Percentiles rank a stretch among this genome's conserved stretches.
phyloP scores from a whole-genome alignment of 2,329 filamentous ascomycete species.

The Exophiala viscosa region DNA sequence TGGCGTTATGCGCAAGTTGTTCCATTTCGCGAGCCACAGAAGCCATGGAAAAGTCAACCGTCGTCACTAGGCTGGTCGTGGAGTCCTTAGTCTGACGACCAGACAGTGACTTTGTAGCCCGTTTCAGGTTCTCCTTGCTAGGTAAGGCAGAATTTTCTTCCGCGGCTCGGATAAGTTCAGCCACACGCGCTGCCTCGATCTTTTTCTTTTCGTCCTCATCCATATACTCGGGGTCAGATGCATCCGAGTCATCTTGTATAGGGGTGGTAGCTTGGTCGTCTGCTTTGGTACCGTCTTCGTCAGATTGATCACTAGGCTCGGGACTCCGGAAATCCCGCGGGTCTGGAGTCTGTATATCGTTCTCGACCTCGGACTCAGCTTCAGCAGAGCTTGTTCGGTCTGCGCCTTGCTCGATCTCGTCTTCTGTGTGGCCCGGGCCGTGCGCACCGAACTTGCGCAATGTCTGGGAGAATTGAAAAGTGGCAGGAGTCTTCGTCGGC shows the following conservation, averaged over 20 bases:
- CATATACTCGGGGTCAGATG: constrained; percentile 42
- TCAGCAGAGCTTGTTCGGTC: constrained; percentile 12
- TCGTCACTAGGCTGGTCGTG: constrained; percentile 38
- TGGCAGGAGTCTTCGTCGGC: constrained; percentile 1
- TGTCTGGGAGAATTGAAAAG: constrained; percentile 22
- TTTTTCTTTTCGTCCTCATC: constrained; percentile 57
- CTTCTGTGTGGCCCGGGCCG: constrained; percentile 28
- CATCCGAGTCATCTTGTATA: not conserved
- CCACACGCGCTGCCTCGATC: constrained; percentile 43
- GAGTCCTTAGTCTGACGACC: constrained; percentile 40
- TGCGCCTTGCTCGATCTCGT: constrained; percentile 33
- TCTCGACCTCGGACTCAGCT: constrained; percentile 9
- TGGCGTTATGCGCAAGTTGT: not conserved
- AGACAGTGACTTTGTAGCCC: constrained; percentile 43
- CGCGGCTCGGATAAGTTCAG: constrained; percentile 45
- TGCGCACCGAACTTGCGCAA: constrained; percentile 17
- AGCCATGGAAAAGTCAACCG: constrained; percentile 10
- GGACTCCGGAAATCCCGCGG: not conserved
- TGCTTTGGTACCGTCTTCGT: constrained; percentile 31
- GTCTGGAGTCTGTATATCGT: not conserved
- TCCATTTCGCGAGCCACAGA: constrained; percentile 9
- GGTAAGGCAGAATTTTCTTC: constrained; percentile 43
- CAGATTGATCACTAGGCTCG: not conserved
- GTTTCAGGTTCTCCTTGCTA: constrained; percentile 41
- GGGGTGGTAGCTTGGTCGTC: not conserved